Evolutionary conservation across 2,329 filamentous ascomycete genomes (phyloP), one percentile per base, ranked within the genome.

Genomic region (Diaporthe ampelina): DNA sequence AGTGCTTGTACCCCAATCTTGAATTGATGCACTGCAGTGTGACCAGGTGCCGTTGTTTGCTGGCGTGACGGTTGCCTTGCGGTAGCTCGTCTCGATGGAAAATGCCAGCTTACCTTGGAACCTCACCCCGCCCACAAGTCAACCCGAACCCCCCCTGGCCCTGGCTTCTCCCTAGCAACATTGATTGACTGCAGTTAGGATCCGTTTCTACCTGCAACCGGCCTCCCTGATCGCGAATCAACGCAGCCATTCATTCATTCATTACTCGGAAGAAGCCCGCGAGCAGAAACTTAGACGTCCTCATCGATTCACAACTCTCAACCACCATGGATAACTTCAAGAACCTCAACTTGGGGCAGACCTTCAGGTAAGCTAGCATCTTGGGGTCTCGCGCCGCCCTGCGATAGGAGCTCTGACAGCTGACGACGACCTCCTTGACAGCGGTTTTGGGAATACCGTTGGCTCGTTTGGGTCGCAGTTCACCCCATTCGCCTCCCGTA

Each of bases 401-500:
- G 35, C 70, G 37, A 43, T 32, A 54, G 26, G 67, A 70, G 19
- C 70, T 71, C 45, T 76, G 69, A 73, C 59, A 73, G 80, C 83
- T 82, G 82, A 81, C 79, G 82, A 63, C 59, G 19, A 79, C 78
- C 61, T 61, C 56, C 61, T 74, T 77, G 76, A 81, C 81, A 82
- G 78, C 80, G 88, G 88, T 81, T 83, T 91, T 81, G 70, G 70
- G 32, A 72, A n/a, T 45, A 72, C 70, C 11, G 70, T 72, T 19
- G 59, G 59, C 57, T 29, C 35, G 45, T 63, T 72, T 13, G 95
- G 95, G 82, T 93, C 94, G 78, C 92, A 93, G 79, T 94, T 98
- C 85, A 95, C 94, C 78, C 97, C 97, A 48, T 98, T 97, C 83
- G 95, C 95, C 78, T 94, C 95, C 81, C 94, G 96, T 82, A 98